Evolutionary conservation across 306 rosid genomes (phyloP), one percentile per base, ranked within the genome.

Genomic region (Acacia acuminata): DNA sequence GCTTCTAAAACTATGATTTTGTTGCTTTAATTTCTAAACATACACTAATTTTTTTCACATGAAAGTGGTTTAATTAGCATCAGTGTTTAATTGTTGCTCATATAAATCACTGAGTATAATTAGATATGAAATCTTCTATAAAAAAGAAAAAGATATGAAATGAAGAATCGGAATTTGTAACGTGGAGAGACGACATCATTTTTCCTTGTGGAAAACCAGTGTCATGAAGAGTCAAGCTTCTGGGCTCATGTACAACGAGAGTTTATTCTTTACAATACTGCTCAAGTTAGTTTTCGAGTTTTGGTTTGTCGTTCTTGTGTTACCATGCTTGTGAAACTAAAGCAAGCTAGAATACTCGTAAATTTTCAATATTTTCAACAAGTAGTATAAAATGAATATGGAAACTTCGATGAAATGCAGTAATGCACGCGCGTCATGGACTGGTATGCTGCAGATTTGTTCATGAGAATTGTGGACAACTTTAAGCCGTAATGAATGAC

Each of bases 171-270:
- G 99, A 91, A 38, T 38, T 84, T 70, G 90, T 84, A 16, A 94
- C 76, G 71, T 96, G 98, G 97, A 92, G 82, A 86, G 94, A 84
- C 27, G 91, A 89, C 71, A 93, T 94, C 32, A 84, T 81, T 10
- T 94, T 96, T 88, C 99, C 99, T 19, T 94, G 96, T 80, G 99
- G 99, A 72, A 92, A 94, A 84, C 98, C 98, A 42, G 97, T 96
- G 77, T 19, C 92, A 53, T 87, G 96, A 15, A 90, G 86, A 77
- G 83, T 89, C 80, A 91, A 80, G 88, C 89, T 30, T 85, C 97
- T 8, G 98, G 91, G 88, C 90, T 96, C 72, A 90, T 92, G 98
- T 94, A 96, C 88, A 96, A 94, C 19, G 99, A 94, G 99, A 94
- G 92, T 96, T 89, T 82, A 94, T 96, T 82, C 98, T 94, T 61